These are phyloP conservation scores for Metrosideros polymorpha DNA, from an alignment of 441 rosid species.

Conservation along the genomic window DNA sequence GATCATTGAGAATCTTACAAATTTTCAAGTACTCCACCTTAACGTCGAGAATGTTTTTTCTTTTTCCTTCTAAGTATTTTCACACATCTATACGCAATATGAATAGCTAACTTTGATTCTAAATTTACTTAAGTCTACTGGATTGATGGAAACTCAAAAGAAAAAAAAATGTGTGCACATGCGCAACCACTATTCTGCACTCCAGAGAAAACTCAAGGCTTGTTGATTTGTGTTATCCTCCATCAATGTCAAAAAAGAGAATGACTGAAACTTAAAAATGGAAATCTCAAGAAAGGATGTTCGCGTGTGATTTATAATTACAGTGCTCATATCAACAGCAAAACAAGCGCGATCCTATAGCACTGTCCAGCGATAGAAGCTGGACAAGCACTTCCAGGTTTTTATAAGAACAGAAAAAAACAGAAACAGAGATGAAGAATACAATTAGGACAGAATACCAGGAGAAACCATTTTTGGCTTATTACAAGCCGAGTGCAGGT, in stretches of 20 bases:
- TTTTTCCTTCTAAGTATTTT: neutral
- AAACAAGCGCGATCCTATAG: neutral
- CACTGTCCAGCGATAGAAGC: neutral
- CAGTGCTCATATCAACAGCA: neutral
- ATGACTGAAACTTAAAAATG: neutral
- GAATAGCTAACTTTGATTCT: neutral
- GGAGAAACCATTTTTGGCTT: neutral
- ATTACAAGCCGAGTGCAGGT: neutral
- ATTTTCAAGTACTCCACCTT: neutral
- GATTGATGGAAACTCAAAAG: neutral
- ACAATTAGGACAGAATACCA: neutral
- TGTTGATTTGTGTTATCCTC: neutral
- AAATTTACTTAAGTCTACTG: neutral
- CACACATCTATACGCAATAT: neutral
- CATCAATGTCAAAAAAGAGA: neutral
- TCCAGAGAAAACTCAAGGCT: neutral
- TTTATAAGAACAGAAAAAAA: neutral
- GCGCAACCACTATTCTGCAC: neutral
- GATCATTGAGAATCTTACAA: neutral
- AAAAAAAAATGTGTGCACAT: neutral
- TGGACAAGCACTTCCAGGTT: neutral
- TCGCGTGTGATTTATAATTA: neutral
- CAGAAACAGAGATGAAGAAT: neutral
- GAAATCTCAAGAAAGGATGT: neutral
- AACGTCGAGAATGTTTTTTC: neutral